These are phyloP conservation scores for Erodium texanum DNA, from an alignment of 441 rosid genomes.

Conservation along the genomic window DNA sequence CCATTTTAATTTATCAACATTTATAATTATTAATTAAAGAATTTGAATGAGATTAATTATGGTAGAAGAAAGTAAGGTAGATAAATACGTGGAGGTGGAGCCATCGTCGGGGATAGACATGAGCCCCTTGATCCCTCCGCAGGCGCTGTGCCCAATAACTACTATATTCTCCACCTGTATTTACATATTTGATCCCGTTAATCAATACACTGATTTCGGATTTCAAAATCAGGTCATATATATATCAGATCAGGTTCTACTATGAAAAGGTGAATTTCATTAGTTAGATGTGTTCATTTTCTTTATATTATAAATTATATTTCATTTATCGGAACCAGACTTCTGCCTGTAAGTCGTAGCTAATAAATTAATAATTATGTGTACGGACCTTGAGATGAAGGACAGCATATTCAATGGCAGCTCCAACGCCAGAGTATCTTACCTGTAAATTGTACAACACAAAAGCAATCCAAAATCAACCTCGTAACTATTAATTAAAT, in stretches of 20 bases:
- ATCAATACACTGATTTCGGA: too few relatives aligned
- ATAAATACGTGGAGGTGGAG: conserved; percentile 50
- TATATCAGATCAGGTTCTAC: too few relatives aligned
- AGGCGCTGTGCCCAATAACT: conserved; percentile 88
- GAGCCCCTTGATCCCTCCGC: conserved; percentile 97
- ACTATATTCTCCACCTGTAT: conserved; percentile 70
- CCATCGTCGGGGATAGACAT: conserved; percentile 86
- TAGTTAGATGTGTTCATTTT: too few relatives aligned
- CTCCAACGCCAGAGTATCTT: conserved; percentile 59
- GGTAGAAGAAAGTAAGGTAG: neutral
- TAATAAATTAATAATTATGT: neutral
- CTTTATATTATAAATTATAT: too few relatives aligned
- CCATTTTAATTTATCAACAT: neutral
- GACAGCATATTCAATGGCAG: conserved; percentile 92
- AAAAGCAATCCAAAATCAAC: neutral
- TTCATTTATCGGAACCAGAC: too few relatives aligned
- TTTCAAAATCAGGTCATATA: too few relatives aligned
- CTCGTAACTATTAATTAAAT: neutral
- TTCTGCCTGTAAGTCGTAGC: too few relatives aligned
- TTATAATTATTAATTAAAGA: neutral
- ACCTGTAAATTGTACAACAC: conserved; percentile 26
- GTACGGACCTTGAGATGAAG: conserved; percentile 77
- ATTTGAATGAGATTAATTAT: neutral
- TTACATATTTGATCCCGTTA: too few relatives aligned
- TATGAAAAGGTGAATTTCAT: too few relatives aligned